Evolutionary conservation across 2,329 filamentous ascomycete genomes (phyloP), one percentile per base, ranked within the genome.

Genomic region (Emmonsiellopsis sp.): DNA sequence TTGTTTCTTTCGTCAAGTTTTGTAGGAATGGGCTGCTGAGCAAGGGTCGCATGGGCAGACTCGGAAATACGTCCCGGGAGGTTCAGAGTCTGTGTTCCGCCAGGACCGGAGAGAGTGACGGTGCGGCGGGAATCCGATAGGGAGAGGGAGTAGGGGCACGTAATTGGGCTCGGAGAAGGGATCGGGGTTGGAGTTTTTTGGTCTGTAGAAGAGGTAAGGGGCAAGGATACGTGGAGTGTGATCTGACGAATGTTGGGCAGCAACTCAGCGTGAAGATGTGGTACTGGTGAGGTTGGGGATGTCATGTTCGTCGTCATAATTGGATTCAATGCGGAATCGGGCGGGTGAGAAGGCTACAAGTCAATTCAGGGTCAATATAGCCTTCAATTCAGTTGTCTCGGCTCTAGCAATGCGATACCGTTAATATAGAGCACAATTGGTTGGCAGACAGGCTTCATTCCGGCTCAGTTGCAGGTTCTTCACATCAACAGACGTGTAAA

Each of bases 211-310:
- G 45, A 53, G 43, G 8, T 42, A 51, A 42, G 55, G 1, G 65
- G 67, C 5, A 82, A 65, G 2, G 76, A 78, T 1, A 78, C 75
- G 58, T 81, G 77, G 13, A 84, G 70, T 2, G 79, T 80, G 42
- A 83, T 69, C 55, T 82, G 80, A 42, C 79, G 77, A 56, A 84
- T 82, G 57, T 84, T 77, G 37, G 79, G 73, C 39, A 84, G 69
- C 13, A 82, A 73, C 64, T 85, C 82, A 27, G 80, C 79, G 58
- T 84, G 83, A 11, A 84, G 69, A 42, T 70, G 66, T 5, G 75
- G 65, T 13, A 58, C 45, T 11, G 45, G 13, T 36, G 53, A 7
- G 9, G 40, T 36, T 51, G 31, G 11, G 39, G 36, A 40, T 32
- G 53, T 6, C 53, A 55, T 55, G 27, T 32, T 48, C 17, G 21